A percentile compares a stretch with the other conserved stretches of the same genome.
Conservation (phyloP, 192 early-diverging fungal species). For the Coemansia sp. region DNA sequence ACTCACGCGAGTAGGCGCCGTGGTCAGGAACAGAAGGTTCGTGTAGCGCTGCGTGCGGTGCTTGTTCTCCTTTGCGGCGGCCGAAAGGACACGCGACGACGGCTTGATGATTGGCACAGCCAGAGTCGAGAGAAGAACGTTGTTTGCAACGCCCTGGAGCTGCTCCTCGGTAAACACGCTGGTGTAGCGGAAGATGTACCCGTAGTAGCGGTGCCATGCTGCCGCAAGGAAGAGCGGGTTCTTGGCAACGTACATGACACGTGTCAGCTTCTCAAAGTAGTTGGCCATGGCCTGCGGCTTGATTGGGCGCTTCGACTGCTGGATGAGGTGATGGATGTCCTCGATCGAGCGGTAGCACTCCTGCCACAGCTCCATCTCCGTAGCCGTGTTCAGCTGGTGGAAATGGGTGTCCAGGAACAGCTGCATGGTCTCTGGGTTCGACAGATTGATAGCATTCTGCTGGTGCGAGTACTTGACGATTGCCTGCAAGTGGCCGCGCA, state of each 20-base stretch:
- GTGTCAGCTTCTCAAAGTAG: conserved; percentile 98
- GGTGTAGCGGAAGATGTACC: conserved; percentile 70
- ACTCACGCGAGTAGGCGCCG: conserved; percentile 82
- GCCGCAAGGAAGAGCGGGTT: conserved; percentile 98
- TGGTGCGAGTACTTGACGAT: conserved; percentile 89
- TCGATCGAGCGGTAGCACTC: conserved; percentile 96
- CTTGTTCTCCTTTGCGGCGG: conserved; percentile 78
- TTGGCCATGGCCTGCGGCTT: conserved; percentile 95
- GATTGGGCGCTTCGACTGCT: conserved; percentile 86
- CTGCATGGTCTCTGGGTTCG: conserved; percentile 94
- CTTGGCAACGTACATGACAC: conserved; percentile 94
- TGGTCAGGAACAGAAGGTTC: conserved; percentile 80
- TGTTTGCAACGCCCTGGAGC: conserved; percentile 85
- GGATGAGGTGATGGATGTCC: conserved; percentile 94
- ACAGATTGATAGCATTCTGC: conserved; percentile 89
- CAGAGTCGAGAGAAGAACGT: conserved; percentile 91
- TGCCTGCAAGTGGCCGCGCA: conserved; percentile 90
- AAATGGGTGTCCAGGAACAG: conserved; percentile 96
- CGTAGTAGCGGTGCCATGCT: conserved; percentile 91
- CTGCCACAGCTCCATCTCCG: conserved; percentile 98
- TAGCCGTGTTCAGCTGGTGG: conserved; percentile 92
- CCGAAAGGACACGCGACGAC: conserved; percentile 68
- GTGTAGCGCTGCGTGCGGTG: conserved; percentile 77
- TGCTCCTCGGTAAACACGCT: conserved; percentile 84
- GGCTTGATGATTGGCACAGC: conserved; percentile 95